Base-by-base conservation (phyloP, 2,329 filamentous ascomycete species). In the Dactylellina parvicollis region DNA sequence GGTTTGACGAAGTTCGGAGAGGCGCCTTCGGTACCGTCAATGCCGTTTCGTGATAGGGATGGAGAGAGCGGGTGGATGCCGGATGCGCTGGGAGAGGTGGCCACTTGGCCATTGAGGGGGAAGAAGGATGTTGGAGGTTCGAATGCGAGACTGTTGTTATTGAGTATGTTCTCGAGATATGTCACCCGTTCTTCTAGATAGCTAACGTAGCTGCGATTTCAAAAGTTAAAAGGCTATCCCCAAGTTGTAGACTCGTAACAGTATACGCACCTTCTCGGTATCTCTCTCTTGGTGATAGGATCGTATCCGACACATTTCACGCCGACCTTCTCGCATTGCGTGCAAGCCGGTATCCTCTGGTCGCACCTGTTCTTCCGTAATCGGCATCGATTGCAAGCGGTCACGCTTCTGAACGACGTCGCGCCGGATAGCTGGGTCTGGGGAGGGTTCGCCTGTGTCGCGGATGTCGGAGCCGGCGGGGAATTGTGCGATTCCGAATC, bases 281-380 rank as follows among this genome's bases (percentile, higher is more conserved):
- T 96, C 82, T 97, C 92, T 79, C 91, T 89, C 84, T 97, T 97
- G 22, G 92, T 96, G 79, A 97, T 96, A 32, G 94, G 93, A 80
- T 98, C 94, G 81, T 96, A 97, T 75, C 94, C 94, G 55, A 97
- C 92, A 80, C 95, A 98, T 76, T 91, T 89, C 47, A 96, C 91
- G 69, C 87, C 86, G n/a, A 91, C 93, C 83, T 97, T 97, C 80
- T 93, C 92, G 82, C 94, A 98, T 77, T 91, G 92, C 42, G 91
- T 89, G 80, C 94, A 98, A 78, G 91, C 92, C 7, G 94, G 94
- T 74, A 98, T 85, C 76, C 90, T 89, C 84, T 97, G 94, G 81
- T 98, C 94, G 82, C 94, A 98, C 59, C 92, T 86, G 80, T 97
- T 98, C 84, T 98, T 98, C 78, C 94, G 87, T 80, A 96, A 83